Percentiles rank a stretch among this genome's conserved stretches.
phyloP scores from a whole-genome alignment of 2,329 filamentous ascomycete species.

The Aspergillus chevalieri region DNA sequence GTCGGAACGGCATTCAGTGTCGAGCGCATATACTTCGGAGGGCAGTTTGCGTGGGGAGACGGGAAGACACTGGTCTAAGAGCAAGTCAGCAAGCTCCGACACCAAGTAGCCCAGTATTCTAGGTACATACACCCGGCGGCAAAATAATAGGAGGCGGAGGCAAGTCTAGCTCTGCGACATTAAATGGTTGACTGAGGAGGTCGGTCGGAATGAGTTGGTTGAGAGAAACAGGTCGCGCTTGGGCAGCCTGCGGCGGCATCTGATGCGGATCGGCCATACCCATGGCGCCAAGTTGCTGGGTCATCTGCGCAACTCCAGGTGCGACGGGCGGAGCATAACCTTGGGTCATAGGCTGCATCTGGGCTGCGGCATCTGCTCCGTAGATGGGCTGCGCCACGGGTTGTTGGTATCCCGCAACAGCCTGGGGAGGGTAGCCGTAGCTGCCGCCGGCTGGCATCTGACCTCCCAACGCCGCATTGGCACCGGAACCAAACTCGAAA shows the following conservation, averaged over 20 bases:
- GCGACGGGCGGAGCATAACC: conserved; percentile 57
- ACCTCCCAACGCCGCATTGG: conserved; percentile 61
- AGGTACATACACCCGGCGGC: conserved; percentile 73
- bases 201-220: conserved; percentile 93
- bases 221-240: conserved; percentile 50
- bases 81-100: conserved; percentile 34
- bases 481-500: conserved; percentile 84
- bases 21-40: conserved; percentile 88
- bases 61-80: conserved; percentile 77
- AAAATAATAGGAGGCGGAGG: conserved; percentile 87
- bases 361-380: conserved; percentile 37
- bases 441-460: conserved; percentile 49
- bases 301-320: conserved; percentile 63
- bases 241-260: conserved; percentile 38
- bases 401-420: conserved; percentile 25
- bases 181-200: conserved; percentile 85
- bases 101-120: neutral
- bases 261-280: conserved; percentile 57
- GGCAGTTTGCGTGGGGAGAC: conserved; percentile 84
- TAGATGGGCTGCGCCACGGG: conserved; percentile 40
- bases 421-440: conserved; percentile 56
- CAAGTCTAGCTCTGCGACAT: conserved; percentile 84
- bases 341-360: conserved; percentile 56
- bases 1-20: conserved; percentile 92
- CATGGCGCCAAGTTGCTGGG: conserved; percentile 76